phyloP scores from a whole-genome alignment of 371 early-diverging fungal species.

The Mortierella sp. region DNA sequence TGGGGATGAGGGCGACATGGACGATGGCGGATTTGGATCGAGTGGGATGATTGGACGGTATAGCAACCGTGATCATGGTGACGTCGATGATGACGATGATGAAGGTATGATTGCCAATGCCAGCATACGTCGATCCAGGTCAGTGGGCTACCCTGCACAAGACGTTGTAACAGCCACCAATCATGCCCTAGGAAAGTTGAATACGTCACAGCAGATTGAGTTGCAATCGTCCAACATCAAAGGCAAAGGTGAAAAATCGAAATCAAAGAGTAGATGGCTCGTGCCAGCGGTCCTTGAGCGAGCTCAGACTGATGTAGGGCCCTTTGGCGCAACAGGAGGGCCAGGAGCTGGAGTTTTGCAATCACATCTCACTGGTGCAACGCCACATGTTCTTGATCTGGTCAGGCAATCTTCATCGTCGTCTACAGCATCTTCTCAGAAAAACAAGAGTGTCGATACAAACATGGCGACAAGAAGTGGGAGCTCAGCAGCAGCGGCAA shows the following conservation, averaged over 20 bases:
- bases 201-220: neutral
- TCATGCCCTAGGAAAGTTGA: neutral
- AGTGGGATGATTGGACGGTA: conserved; percentile 45
- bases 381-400: conserved; percentile 16
- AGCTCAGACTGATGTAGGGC: conserved; percentile 30
- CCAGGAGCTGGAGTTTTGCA: neutral
- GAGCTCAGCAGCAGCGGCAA: conserved; percentile 21
- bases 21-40: conserved; percentile 39
- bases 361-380: conserved; percentile 14
- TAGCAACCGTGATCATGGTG: conserved; percentile 17
- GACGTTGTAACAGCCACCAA: neutral
- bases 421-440: neutral
- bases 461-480: neutral
- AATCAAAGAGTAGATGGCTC: conserved; percentile 28
- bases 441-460: conserved; percentile 24
- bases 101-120: conserved; percentile 4
- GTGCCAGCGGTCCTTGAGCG: conserved; percentile 21
- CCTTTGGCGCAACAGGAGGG: neutral
- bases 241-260: conserved; percentile 29
- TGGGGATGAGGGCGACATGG: conserved; percentile 29
- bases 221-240: conserved; percentile 8
- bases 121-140: neutral
- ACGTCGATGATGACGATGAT: conserved; percentile 35
- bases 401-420: conserved; percentile 7
- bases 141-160: neutral